Evolutionary conservation across 2,329 filamentous ascomycete species (phyloP).

Genomic region (Atkinsonella hypoxylon): DNA sequence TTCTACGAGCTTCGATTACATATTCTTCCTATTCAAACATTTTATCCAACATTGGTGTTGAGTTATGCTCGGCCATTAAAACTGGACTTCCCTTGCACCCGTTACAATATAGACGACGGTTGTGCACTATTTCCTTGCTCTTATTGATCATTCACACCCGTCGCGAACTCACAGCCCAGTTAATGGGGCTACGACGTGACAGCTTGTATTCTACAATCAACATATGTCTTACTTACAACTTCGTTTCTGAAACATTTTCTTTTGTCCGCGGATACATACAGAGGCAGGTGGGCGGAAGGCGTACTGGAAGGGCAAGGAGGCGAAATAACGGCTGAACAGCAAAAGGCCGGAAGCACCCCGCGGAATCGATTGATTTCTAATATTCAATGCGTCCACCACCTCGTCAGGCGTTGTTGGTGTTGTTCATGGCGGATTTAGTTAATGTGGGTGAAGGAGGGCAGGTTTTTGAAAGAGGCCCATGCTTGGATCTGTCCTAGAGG

Average conservation of each 20-base stretch:
- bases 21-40: not conserved
- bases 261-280: constrained; percentile 5
- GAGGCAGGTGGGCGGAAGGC: constrained; percentile 3
- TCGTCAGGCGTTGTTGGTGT: not conserved
- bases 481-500: not conserved
- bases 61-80: not conserved
- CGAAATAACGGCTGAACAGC: not conserved
- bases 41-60: not conserved
- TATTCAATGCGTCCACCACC: not conserved
- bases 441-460: not conserved
- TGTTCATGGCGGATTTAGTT: not conserved
- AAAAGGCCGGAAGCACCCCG: not conserved
- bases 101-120: not conserved
- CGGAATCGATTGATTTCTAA: not conserved
- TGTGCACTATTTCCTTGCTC: not conserved
- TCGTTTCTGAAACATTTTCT: not conserved
- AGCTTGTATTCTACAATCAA: not conserved
- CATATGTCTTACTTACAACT: not conserved
- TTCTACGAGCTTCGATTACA: too few species aligned
- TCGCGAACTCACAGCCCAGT: not conserved
- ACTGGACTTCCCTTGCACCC: not conserved
- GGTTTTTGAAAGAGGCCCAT: not conserved
- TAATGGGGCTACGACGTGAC: not conserved
- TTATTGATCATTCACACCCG: not conserved
- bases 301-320: constrained; percentile 1